A percentile compares a stretch with the other conserved stretches of the same genome.
phyloP scores from a whole-genome alignment of 768 basidiomycete genomes.

The Favolaschia claudopus region DNA sequence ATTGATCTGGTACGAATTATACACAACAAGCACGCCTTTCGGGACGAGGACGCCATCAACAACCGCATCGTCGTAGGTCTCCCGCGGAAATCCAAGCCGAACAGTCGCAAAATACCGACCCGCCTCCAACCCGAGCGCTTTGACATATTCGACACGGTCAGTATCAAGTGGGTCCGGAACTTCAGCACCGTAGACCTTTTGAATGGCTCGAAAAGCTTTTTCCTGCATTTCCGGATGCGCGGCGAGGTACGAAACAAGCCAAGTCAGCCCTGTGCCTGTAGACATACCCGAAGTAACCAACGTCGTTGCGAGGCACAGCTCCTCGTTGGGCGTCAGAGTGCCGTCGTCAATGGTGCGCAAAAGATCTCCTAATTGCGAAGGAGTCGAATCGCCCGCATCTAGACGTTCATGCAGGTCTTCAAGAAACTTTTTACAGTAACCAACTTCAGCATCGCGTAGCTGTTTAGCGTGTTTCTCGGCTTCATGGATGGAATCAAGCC shows the following conservation, averaged over 20 bases:
- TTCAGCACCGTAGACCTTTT: not conserved
- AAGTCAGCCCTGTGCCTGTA: not conserved
- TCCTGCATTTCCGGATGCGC: not conserved
- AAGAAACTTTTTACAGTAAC: not conserved
- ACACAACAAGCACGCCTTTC: not conserved
- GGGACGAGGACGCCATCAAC: not conserved
- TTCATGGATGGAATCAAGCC: not conserved
- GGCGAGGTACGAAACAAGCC: not conserved
- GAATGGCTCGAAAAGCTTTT: not conserved
- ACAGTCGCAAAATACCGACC: not conserved
- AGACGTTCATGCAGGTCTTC: not conserved
- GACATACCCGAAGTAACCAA: not conserved
- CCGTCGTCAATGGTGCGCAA: not conserved
- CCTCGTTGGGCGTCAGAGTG: not conserved
- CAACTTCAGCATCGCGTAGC: not conserved
- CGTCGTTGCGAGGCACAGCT: not conserved
- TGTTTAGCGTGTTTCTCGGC: not conserved
- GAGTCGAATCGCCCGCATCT: not conserved
- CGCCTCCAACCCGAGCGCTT: not conserved
- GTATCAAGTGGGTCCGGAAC: not conserved
- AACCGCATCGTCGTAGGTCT: not conserved
- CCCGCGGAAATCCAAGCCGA: not conserved
- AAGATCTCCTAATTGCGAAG: not conserved
- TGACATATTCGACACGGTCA: conserved; percentile 1
- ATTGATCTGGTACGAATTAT: conserved; percentile 7